A percentile compares a stretch with the other conserved stretches of the same genome.
Evolutionary conservation across 2,329 filamentous ascomycete genomes (phyloP).

Genomic region (Aspergillus tanneri): DNA sequence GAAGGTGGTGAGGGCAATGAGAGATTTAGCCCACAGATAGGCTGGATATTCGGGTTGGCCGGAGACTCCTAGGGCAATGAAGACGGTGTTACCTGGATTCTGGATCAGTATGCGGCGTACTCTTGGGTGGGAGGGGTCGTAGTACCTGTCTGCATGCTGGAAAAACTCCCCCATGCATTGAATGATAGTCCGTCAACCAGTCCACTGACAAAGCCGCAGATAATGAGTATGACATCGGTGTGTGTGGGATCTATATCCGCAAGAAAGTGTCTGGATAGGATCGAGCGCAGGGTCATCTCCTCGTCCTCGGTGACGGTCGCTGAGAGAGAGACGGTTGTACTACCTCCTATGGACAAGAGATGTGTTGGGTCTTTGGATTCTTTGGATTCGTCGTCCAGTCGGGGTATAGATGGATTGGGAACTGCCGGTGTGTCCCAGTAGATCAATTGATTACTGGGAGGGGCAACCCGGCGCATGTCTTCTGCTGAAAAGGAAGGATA

Average conservation of each 20-base stretch:
- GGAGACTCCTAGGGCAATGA: slow-evolving; percentile 44
- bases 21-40: slow-evolving; percentile 45
- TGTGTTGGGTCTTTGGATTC: slow-evolving; percentile 23
- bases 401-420: slow-evolving; percentile 3
- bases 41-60: slow-evolving; percentile 41
- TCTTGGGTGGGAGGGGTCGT: background rate
- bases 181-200: slow-evolving; percentile 43
- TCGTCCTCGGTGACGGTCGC: slow-evolving; percentile 13
- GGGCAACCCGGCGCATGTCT: slow-evolving; percentile 6
- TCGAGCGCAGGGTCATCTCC: slow-evolving; percentile 13
- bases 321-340: slow-evolving; percentile 26
- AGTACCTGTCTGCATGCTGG: slow-evolving; percentile 46
- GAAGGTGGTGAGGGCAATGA: slow-evolving; percentile 42
- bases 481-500: slow-evolving; percentile 4
- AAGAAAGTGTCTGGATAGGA: slow-evolving; percentile 22
- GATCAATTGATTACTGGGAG: slow-evolving; percentile 10
- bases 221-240: slow-evolving; percentile 32
- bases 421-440: slow-evolving; percentile 13
- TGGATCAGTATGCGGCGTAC: background rate
- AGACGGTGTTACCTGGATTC: slow-evolving; percentile 43
- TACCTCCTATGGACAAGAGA: slow-evolving; percentile 24
- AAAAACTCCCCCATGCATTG: slow-evolving; percentile 45
- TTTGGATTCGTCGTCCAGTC: slow-evolving; percentile 15
- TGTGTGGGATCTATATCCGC: slow-evolving; percentile 24
- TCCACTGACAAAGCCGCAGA: slow-evolving; percentile 42